Evolutionary conservation across 768 basidiomycete species (phyloP), one percentile per base, ranked within the genome.

Genomic region (Phaeolepiota aurea): DNA sequence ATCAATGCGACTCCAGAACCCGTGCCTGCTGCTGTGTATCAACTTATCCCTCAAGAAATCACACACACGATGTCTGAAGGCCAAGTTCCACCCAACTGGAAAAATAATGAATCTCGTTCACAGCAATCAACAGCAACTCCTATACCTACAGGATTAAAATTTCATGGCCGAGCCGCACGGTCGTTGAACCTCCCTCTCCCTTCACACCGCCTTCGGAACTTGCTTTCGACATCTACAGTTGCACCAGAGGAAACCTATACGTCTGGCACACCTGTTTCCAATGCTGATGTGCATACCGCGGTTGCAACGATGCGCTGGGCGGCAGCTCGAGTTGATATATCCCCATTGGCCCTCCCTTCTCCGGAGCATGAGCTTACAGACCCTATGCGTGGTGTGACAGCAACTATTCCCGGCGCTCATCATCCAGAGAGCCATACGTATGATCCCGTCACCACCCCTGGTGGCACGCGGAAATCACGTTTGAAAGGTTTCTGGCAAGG

Each of bases 341-440:
- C 88, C 0, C 92, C 92, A 0, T 69, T 97, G 18, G 81, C 87
- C 0, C 70, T 93, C 1, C 91, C 92, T 2, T 88, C 84, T 9
- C 92, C 92, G 0, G 92, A 97, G 54, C 81, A 86, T 49, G 92
- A 96, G 54, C 73, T 94, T 18, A 82, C 82, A 7, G 92, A 96
- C 59, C 92, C 92, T 0, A 81, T 96, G 78, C 78, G 86, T 25
- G 77, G 79, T 22, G 72, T 82, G 15, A 79, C 72, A 5, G 69
- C 83, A 18, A 65, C 76, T 5, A 73, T 85, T 32, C 82, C 85
- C 1, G 75, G 81, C 16, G 71, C 76, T 7, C 77, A 80, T 54
- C 66, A 68, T 23, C 40, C 45, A 12, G 59, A 56, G 33, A n/a
- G 36, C 15, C 38, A 38, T 15, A 32, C 35, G 31, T 37, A 46